Evolutionary conservation across 225 moss, liverwort and hornwort genomes (phyloP).

Genomic region (Ulota crispa): DNA sequence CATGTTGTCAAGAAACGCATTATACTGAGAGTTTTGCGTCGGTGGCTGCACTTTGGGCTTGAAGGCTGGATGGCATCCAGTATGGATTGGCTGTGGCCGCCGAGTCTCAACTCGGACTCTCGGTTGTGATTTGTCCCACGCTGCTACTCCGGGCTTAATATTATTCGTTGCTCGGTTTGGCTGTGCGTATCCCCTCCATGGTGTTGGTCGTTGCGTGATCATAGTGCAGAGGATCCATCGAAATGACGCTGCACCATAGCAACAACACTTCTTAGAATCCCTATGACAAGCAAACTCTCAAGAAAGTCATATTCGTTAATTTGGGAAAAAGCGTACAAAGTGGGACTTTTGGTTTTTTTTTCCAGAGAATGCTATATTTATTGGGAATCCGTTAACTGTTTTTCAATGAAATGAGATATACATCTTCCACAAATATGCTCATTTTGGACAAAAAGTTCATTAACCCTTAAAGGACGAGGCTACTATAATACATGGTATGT

Average conservation of each 20-base stretch:
- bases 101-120: constrained; percentile 11
- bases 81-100: constrained; percentile 12
- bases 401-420: too few species aligned
- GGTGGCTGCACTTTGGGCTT: constrained; percentile 11
- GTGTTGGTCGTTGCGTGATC: constrained; percentile 13
- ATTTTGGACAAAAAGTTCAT: too few species aligned
- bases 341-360: too few species aligned
- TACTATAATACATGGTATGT: too few species aligned
- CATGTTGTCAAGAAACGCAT: constrained; percentile 20
- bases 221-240: constrained; percentile 29
- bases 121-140: constrained; percentile 26
- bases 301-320: too few species aligned
- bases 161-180: constrained; percentile 2
- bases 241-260: constrained; percentile 13
- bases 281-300: not conserved
- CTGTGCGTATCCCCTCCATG: constrained; percentile 16
- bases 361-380: too few species aligned
- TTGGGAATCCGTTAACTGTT: too few species aligned
- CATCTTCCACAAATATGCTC: too few species aligned
- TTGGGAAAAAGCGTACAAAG: too few species aligned
- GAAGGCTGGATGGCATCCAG: constrained; percentile 13
- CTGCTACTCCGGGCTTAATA: constrained; percentile 10
- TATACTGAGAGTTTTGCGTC: constrained; percentile 9
- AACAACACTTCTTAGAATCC: not conserved
- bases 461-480: too few species aligned